Conservation (phyloP, 2,329 filamentous ascomycete genomes). For the Colletotrichum tropicale region DNA sequence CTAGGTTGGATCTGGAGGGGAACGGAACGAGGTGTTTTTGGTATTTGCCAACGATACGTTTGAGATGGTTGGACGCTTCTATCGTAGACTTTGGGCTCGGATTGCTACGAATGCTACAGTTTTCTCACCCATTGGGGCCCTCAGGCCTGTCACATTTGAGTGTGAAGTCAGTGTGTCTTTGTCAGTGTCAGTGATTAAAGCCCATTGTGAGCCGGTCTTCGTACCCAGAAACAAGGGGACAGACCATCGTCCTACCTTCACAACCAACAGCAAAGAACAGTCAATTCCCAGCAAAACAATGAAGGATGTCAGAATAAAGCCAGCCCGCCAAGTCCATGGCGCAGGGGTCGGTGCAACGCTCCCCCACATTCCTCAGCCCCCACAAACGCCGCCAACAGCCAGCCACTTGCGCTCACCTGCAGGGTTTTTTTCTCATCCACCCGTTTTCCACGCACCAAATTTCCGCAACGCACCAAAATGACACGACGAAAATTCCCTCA, state of each 20-base stretch:
- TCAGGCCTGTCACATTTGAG: accelerated
- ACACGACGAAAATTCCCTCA: background rate
- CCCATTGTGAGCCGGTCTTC: background rate
- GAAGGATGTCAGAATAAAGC: background rate
- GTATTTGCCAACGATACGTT: background rate
- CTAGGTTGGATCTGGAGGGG: background rate
- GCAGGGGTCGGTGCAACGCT: background rate
- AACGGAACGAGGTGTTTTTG: background rate
- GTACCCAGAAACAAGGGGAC: background rate
- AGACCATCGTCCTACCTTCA: background rate
- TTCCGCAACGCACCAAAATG: background rate
- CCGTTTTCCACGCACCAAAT: background rate
- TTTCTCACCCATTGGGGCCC: background rate
- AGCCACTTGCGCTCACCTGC: background rate
- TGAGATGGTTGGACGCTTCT: background rate
- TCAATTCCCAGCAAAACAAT: background rate
- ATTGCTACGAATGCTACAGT: background rate
- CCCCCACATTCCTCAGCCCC: background rate
- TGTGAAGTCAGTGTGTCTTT: background rate
- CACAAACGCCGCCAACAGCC: background rate
- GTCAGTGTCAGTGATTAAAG: background rate
- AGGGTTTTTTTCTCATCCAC: background rate
- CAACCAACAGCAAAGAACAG: accelerated
- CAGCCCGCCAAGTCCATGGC: background rate
- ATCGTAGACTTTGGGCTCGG: background rate